Percentiles rank a stretch among this genome's conserved stretches.
Evolutionary conservation across 2,329 filamentous ascomycete species (phyloP).

Genomic region (Hortaea werneckii): DNA sequence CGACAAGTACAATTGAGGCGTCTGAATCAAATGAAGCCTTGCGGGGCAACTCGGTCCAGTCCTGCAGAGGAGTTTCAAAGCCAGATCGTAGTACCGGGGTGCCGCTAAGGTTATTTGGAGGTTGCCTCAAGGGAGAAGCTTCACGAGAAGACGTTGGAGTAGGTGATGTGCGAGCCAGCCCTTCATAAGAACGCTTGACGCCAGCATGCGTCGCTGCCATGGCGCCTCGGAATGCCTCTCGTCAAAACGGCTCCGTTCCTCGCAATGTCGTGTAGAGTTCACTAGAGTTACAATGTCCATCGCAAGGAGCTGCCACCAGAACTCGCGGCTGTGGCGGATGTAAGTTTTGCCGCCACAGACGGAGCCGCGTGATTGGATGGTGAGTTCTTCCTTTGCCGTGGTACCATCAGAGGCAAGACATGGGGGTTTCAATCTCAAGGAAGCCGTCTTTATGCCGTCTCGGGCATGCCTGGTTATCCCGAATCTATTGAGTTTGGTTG

Average conservation of each 20-base stretch:
- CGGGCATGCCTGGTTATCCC: too few relatives aligned
- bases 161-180: conserved; percentile 12
- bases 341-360: too few relatives aligned
- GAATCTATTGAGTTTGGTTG: too few relatives aligned
- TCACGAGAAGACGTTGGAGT: conserved; percentile 6
- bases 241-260: not conserved
- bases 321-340: too few relatives aligned
- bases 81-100: conserved; percentile 4
- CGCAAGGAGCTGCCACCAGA: too few relatives aligned
- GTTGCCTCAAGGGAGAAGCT: conserved; percentile 5
- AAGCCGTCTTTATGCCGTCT: too few relatives aligned
- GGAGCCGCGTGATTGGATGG: too few relatives aligned
- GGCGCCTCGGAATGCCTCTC: not conserved
- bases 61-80: conserved; percentile 1
- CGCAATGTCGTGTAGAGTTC: too few relatives aligned
- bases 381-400: too few relatives aligned
- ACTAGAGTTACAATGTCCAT: too few relatives aligned
- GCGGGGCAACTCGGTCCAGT: conserved; percentile 7
- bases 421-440: too few relatives aligned
- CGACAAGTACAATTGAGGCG: conserved; percentile 63
- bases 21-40: conserved; percentile 42
- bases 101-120: conserved; percentile 7
- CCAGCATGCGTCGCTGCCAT: conserved; percentile 21
- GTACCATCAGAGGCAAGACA: too few relatives aligned
- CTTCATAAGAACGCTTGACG: conserved; percentile 19